These are phyloP conservation scores for Cornus florida DNA, from an alignment of 148 eudicot species.

Conservation along the genomic window DNA sequence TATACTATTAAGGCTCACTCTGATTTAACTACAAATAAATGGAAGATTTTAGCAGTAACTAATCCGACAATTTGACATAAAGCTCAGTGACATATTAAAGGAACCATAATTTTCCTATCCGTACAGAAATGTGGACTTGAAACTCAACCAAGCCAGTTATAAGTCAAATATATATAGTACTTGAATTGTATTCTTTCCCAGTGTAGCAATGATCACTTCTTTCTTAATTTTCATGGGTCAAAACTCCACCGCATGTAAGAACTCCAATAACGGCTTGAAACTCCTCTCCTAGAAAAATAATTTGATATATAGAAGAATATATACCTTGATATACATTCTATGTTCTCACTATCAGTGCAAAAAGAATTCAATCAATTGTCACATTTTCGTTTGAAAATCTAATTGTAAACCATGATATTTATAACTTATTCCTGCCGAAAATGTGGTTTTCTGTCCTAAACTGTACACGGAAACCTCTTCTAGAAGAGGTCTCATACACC, in stretches of 20 bases:
- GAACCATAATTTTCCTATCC: neutral
- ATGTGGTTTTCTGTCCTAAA: neutral
- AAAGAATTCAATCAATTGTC: too few species aligned
- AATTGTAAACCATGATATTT: neutral
- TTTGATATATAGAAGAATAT: neutral
- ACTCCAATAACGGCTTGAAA: neutral
- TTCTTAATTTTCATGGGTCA: neutral
- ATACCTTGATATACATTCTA: neutral
- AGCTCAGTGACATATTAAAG: neutral
- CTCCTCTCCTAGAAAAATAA: neutral
- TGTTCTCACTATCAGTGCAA: too few species aligned
- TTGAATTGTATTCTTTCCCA: too few species aligned
- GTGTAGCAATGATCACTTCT: neutral
- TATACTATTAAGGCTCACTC: constrained; percentile 28
- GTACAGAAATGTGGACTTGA: too few species aligned
- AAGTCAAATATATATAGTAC: too few species aligned
- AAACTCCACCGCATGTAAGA: too few species aligned
- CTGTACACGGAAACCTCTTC: neutral
- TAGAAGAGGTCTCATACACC: neutral
- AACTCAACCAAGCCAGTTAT: too few species aligned
- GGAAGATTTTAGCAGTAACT: neutral
- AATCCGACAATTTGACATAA: neutral
- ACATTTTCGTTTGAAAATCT: neutral
- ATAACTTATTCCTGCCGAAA: neutral
- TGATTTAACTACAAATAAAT: neutral